phyloP scores from a whole-genome alignment of 2,329 filamentous ascomycete genomes.

The Colletotrichum melonis region DNA sequence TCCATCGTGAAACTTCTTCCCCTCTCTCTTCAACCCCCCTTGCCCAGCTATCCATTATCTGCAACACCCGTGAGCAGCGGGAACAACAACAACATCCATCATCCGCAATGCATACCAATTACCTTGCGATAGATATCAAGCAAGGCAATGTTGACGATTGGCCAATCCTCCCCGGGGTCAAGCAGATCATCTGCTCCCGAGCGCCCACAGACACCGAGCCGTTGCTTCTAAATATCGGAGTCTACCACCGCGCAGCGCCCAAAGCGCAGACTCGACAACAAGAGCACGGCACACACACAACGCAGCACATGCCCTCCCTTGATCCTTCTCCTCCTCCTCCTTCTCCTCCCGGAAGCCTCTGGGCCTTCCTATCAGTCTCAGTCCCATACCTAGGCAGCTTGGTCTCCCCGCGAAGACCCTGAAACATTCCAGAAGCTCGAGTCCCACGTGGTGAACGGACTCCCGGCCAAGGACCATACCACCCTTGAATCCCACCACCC shows the following conservation, averaged over 20 bases:
- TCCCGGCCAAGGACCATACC: background rate
- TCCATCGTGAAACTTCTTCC: slow-evolving; percentile 24
- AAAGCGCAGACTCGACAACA: slow-evolving; percentile 17
- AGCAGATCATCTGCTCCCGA: background rate
- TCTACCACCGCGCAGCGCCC: slow-evolving; percentile 18
- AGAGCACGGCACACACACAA: background rate
- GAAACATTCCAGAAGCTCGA: slow-evolving; percentile 32
- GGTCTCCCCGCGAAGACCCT: background rate
- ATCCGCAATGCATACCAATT: background rate
- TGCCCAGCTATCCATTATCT: background rate
- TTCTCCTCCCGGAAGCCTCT: background rate
- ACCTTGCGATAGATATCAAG: background rate
- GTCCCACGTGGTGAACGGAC: slow-evolving; percentile 20
- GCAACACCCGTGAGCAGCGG: background rate
- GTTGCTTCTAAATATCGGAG: background rate
- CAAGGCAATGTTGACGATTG: background rate
- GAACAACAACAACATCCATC: background rate
- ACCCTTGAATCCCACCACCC: background rate
- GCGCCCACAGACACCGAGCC: background rate
- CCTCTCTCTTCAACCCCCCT: background rate
- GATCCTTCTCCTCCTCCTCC: background rate
- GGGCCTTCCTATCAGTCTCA: background rate
- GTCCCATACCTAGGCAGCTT: no score
- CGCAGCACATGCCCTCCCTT: background rate
- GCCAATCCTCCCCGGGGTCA: background rate